phyloP scores from a whole-genome alignment of 306 rosid species.

The Carpinus fangiana region DNA sequence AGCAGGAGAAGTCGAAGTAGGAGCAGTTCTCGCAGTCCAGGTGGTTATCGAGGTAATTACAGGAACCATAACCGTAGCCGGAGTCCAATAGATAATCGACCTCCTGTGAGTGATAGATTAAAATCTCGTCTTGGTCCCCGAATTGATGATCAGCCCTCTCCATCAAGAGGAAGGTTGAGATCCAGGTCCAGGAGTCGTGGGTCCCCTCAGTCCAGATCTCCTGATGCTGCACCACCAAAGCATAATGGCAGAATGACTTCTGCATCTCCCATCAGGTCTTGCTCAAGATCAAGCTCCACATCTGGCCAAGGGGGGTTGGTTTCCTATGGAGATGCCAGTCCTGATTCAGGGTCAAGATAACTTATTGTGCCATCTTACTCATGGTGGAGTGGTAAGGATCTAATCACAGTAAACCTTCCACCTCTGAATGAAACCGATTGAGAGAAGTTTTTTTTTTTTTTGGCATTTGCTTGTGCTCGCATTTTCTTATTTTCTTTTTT shows the following conservation, averaged over 20 bases:
- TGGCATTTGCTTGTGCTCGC: not conserved
- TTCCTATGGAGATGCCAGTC: constrained; percentile 86
- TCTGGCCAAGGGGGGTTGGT: constrained; percentile 80
- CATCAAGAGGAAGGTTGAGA: constrained; percentile 44
- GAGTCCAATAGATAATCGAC: constrained; percentile 66
- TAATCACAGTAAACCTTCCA: not conserved
- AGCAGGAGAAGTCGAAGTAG: constrained; percentile 70
- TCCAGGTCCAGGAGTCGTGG: constrained; percentile 42
- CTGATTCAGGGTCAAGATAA: constrained; percentile 50
- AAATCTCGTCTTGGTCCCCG: constrained; percentile 88
- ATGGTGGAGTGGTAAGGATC: not conserved
- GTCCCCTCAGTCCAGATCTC: constrained; percentile 59
- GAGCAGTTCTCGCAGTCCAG: constrained; percentile 79
- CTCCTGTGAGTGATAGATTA: constrained; percentile 66
- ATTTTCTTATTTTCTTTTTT: not conserved
- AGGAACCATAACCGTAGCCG: constrained; percentile 47
- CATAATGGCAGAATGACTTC: constrained; percentile 41
- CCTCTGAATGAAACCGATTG: not conserved
- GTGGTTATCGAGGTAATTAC: constrained; percentile 45
- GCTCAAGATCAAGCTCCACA: constrained; percentile 80
- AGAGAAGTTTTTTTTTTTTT: too few species aligned
- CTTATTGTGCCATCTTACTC: constrained; percentile 9
- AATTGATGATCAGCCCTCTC: constrained; percentile 36
- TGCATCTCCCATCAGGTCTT: constrained; percentile 60
- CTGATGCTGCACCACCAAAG: constrained; percentile 50